Evolutionary conservation across 768 basidiomycete genomes (phyloP).

Genomic region (Russula brevipes): DNA sequence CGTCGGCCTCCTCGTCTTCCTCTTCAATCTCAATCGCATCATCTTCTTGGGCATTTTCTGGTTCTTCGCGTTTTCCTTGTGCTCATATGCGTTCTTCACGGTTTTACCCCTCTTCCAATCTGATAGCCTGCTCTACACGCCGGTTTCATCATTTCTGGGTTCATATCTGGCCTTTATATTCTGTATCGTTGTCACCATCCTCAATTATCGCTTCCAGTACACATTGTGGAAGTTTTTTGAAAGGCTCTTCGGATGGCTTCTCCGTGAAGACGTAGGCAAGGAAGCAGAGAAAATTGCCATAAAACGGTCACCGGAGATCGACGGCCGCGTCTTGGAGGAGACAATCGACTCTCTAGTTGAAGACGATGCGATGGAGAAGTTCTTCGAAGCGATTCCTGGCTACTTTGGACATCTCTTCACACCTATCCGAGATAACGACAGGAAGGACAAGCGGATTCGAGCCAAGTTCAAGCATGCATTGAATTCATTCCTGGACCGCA

Average conservation of each 20-base stretch:
- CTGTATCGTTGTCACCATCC: not conserved
- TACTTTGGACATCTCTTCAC: not conserved
- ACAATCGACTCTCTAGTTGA: not conserved
- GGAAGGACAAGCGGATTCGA: no score
- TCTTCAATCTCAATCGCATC: not conserved
- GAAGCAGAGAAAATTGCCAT: not conserved
- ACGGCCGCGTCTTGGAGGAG: not conserved
- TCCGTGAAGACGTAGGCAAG: not conserved
- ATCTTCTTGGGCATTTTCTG: not conserved
- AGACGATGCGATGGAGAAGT: not conserved
- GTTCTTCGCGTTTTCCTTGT: not conserved
- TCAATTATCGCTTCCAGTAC: not conserved
- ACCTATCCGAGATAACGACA: no score
- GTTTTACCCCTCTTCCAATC: not conserved
- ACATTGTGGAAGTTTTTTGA: not conserved
- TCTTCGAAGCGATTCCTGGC: not conserved
- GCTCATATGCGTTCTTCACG: not conserved
- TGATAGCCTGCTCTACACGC: not conserved
- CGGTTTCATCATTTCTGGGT: not conserved
- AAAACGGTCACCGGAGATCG: not conserved
- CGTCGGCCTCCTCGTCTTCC: not conserved
- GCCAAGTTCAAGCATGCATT: no score
- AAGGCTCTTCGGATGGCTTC: not conserved
- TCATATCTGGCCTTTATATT: not conserved
- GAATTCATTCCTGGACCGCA: no score